phyloP scores from a whole-genome alignment of 75 land plant species.

The Azolla pinnata region DNA sequence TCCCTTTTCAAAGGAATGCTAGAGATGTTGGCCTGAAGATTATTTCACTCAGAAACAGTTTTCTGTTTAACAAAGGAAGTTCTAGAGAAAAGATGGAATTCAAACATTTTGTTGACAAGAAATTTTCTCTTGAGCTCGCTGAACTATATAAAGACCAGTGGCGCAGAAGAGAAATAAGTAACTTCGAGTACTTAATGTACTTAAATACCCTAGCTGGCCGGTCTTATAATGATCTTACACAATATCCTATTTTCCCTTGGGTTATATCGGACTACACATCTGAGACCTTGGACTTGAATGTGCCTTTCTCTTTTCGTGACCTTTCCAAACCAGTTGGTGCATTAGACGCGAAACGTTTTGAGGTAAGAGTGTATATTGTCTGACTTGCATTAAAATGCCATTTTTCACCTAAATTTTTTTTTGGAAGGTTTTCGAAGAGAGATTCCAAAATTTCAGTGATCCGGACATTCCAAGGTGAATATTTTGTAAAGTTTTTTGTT shows the following conservation, averaged over 20 bases:
- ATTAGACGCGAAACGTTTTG: slow-evolving; percentile 71
- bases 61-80: slow-evolving; percentile 42
- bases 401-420: background rate
- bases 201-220: slow-evolving; percentile 91
- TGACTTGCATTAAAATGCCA: background rate
- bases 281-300: slow-evolving; percentile 74
- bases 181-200: slow-evolving; percentile 89
- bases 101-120: slow-evolving; percentile 70
- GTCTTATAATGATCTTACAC: slow-evolving; percentile 95
- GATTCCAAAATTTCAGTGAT: slow-evolving; percentile 79
- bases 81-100: slow-evolving; percentile 42
- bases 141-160: slow-evolving; percentile 79
- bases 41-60: slow-evolving; percentile 57
- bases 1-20: slow-evolving; percentile 62
- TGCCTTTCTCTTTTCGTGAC: slow-evolving; percentile 72
- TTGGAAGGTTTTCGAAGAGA: slow-evolving; percentile 87
- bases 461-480: slow-evolving; percentile 95
- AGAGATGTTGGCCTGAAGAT: slow-evolving; percentile 67
- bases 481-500: too few species aligned
- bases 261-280: slow-evolving; percentile 87
- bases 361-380: slow-evolving; percentile 35
- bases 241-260: slow-evolving; percentile 98
- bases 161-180: slow-evolving; percentile 85
- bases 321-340: slow-evolving; percentile 98
- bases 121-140: slow-evolving; percentile 66